A percentile compares a stretch with the other conserved stretches of the same genome.
Evolutionary conservation across 371 early-diverging fungal species (phyloP).

Genomic region (Massospora cicadina): DNA sequence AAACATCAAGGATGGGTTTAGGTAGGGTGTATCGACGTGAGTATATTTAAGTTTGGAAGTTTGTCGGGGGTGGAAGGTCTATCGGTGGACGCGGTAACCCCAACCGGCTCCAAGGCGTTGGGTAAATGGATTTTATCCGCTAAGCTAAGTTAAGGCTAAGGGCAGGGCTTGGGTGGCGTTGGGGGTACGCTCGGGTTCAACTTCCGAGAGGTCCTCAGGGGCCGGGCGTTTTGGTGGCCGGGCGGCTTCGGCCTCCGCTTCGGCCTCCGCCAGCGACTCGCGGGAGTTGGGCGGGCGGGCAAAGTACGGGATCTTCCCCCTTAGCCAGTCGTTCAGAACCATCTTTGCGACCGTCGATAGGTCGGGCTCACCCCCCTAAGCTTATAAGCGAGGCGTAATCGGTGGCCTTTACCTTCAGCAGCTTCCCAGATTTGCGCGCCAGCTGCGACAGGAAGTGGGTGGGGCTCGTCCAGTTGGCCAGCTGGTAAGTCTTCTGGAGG

Average conservation of each 20-base stretch:
- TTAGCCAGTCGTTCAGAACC: conserved; percentile 97
- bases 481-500: conserved; percentile 74
- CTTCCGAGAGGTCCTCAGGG: not conserved
- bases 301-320: conserved; percentile 97
- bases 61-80: too few species aligned
- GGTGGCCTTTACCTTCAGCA: conserved; percentile 43
- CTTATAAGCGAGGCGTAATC: not conserved
- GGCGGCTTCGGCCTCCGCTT: conserved; percentile 5
- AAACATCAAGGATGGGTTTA: too few species aligned
- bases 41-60: too few species aligned
- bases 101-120: too few species aligned
- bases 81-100: too few species aligned
- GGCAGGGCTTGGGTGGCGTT: too few species aligned
- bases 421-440: conserved; percentile 77
- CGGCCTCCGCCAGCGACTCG: conserved; percentile 17
- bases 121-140: too few species aligned
- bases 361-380: conserved; percentile 86
- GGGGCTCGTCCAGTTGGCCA: conserved; percentile 65
- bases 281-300: conserved; percentile 47
- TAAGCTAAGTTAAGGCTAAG: too few species aligned
- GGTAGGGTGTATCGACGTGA: too few species aligned
- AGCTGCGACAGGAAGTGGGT: conserved; percentile 83
- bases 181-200: not conserved
- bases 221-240: not conserved
- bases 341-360: conserved; percentile 85